These are phyloP conservation scores for Aquilaria sinensis DNA, from an alignment of 345 rosid species.

Conservation along the genomic window DNA sequence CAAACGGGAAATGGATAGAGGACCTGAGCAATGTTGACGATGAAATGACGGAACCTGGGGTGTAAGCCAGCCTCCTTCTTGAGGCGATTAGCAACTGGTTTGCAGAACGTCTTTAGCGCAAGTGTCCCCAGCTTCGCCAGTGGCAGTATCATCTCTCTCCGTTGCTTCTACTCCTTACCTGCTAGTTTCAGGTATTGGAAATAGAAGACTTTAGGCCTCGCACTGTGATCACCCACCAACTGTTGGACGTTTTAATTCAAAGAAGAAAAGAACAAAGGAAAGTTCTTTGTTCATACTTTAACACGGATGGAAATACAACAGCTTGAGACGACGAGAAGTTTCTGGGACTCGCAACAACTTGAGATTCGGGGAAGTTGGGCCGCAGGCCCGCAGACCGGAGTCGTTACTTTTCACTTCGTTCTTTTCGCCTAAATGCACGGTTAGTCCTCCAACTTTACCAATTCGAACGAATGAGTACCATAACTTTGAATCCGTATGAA, in stretches of 20 bases:
- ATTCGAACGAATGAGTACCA: too few species aligned
- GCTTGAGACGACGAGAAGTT: too few species aligned
- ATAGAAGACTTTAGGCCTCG: background rate
- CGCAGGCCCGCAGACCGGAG: too few species aligned
- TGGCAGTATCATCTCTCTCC: constrained; percentile 44
- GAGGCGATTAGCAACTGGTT: constrained; percentile 79
- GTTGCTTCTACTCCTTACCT: background rate
- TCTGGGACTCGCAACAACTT: too few species aligned
- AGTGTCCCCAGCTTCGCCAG: constrained; percentile 73
- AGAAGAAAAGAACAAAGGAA: background rate
- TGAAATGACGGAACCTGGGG: constrained; percentile 66
- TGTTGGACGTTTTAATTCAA: constrained; percentile 9
- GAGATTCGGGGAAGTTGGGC: too few species aligned
- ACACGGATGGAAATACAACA: too few species aligned
- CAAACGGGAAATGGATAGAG: background rate
- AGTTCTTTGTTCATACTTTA: too few species aligned
- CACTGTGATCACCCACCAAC: background rate
- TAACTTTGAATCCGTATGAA: too few species aligned
- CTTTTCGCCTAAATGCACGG: too few species aligned
- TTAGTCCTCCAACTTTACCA: too few species aligned
- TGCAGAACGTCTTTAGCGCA: constrained; percentile 58
- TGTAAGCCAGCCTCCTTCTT: constrained; percentile 66
- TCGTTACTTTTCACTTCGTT: too few species aligned
- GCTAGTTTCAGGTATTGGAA: too few species aligned
- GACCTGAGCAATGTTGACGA: constrained; percentile 80